Evolutionary conservation across 257 asterid species (phyloP), one percentile per base, ranked within the genome.

Genomic region (Fraxinus anomala): DNA sequence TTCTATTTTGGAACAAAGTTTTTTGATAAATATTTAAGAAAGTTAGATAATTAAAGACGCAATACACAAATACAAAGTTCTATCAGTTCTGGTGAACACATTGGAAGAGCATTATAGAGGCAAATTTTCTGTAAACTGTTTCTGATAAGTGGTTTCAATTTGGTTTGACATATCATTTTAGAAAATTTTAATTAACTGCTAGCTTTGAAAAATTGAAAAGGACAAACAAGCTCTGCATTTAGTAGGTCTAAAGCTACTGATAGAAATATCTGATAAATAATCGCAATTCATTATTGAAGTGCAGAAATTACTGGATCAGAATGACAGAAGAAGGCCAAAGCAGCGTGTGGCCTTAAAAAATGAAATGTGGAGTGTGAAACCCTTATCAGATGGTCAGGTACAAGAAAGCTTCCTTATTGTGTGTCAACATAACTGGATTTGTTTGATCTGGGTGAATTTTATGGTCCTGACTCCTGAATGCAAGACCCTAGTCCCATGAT

Each of bases 341-440:
- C 99, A 96, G 82, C 88, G 89, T 26, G 82, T 92, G 80, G 97
- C 98, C 67, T 82, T 96, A 70, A 93, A 89, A 86, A 96, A 96
- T 84, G 98, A 92, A 83, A 91, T 93, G 96, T 95, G 95, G 94
- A 89, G 81, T 74, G 85, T 89, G 69, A 96, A 96, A 82, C 99
- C 98, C 21, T 79, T 88, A 61, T 89, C 97, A 23, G 97, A 93
- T 85, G 98, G 99, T 61, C 99, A 92, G 99, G 99, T 96, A 89
- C 42, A 65, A 51, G 24, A 73, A 51, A 69, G 75, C 79, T 70
- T 75, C 44, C 34, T 44, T 77, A 16, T 69, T 68, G 17, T 67
- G n/a, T 77, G 54, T 33, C 39, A 69, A 47, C 76, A 51, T 14
- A 68, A 5, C 51, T 65, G 79, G 67, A 70, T 70, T 73, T 68